A percentile compares a stretch with the other conserved stretches of the same genome.
These are phyloP conservation scores for Tolypocladium pustulatum DNA, from an alignment of 2,329 filamentous ascomycete genomes.

Conservation along the genomic window DNA sequence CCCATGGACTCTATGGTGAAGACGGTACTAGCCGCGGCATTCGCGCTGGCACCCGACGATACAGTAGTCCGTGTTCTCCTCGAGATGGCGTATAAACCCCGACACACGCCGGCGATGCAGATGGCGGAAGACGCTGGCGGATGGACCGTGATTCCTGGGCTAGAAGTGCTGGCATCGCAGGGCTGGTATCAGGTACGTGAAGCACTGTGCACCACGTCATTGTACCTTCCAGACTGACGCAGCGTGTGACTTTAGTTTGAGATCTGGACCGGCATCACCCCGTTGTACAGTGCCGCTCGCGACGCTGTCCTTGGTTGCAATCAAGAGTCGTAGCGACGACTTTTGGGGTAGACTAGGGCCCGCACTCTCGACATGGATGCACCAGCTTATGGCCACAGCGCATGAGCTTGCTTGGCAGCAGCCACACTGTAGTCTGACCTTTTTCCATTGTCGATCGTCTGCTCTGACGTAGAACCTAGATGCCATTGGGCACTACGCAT, in stretches of 20 bases:
- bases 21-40: conserved; percentile 47
- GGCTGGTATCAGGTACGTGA: conserved; percentile 70
- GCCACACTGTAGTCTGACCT: background rate
- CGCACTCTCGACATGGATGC: background rate
- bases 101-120: conserved; percentile 73
- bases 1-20: conserved; percentile 66
- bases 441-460: too few relatives aligned
- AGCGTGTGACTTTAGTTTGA: conserved; percentile 46
- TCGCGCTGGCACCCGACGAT: conserved; percentile 26
- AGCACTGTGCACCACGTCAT: background rate
- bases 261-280: conserved; percentile 73
- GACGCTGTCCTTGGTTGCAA: conserved; percentile 38
- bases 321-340: background rate
- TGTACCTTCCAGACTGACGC: conserved; percentile 5
- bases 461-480: background rate
- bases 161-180: conserved; percentile 84
- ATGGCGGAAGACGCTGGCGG: conserved; percentile 60
- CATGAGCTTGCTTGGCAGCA: background rate
- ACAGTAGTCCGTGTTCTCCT: conserved; percentile 51
- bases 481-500: background rate
- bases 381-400: background rate
- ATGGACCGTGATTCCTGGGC: conserved; percentile 76
- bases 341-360: background rate
- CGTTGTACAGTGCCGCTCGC: conserved; percentile 60
- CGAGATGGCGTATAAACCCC: conserved; percentile 95